Evolutionary conservation across 495 filamentous ascomycete genomes (phyloP).

Genomic region (Aspergillus sparsus): DNA sequence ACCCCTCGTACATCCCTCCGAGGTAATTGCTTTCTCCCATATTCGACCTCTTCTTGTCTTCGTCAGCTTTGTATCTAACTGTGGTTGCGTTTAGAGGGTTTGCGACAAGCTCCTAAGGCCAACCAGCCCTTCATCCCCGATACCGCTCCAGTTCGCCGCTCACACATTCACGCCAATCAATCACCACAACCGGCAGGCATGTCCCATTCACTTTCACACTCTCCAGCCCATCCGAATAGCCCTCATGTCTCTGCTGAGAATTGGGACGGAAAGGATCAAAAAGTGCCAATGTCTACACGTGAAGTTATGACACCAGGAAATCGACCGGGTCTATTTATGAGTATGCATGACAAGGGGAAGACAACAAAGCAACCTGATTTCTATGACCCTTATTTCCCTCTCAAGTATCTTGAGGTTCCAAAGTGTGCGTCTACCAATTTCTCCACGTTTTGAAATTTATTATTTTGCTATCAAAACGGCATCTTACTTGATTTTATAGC

Average conservation of each 20-base stretch:
- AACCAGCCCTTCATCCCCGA: slow-evolving; percentile 52
- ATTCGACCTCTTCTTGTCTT: background rate
- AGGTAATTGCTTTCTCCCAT: slow-evolving; percentile 20
- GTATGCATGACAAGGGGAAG: slow-evolving; percentile 33
- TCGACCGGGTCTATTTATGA: slow-evolving; percentile 38
- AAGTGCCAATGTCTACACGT: slow-evolving; percentile 44
- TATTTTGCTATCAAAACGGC: background rate
- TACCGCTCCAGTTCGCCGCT: slow-evolving; percentile 44
- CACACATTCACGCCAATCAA: slow-evolving; percentile 36
- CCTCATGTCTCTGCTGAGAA: slow-evolving; percentile 34
- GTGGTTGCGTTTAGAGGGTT: slow-evolving; percentile 41
- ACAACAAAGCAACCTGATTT: slow-evolving; percentile 40
- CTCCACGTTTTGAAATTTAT: background rate
- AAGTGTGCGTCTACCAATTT: slow-evolving; percentile 35
- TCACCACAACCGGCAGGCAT: slow-evolving; percentile 37
- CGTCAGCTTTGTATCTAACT: background rate
- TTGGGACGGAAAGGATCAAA: slow-evolving; percentile 44
- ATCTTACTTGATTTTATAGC: slow-evolving; percentile 28
- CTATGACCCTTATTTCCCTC: slow-evolving; percentile 46
- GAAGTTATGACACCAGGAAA: slow-evolving; percentile 50
- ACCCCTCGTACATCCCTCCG: slow-evolving; percentile 34
- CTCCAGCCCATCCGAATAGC: slow-evolving; percentile 35
- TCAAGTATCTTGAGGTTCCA: slow-evolving; percentile 44
- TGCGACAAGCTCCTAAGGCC: slow-evolving; percentile 49
- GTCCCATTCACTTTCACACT: slow-evolving; percentile 32